Evolutionary conservation across 305 asterid species (phyloP), one percentile per base, ranked within the genome.

Genomic region (Fraxinus floribunda): DNA sequence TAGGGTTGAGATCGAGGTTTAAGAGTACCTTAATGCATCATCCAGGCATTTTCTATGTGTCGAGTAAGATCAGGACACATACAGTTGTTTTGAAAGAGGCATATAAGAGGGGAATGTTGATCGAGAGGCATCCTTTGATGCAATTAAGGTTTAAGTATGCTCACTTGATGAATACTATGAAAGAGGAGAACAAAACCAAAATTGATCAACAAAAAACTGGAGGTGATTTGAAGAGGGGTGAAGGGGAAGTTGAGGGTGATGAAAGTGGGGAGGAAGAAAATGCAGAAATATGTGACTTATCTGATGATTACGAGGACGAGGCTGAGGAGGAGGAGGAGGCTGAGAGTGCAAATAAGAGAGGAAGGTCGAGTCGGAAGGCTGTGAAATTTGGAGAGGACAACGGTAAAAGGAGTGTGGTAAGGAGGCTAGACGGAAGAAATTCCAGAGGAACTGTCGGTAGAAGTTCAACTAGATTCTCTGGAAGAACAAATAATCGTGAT

Each of bases 21-120:
- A 95, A 91, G 91, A 88, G 80, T 38, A 93, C 94, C 0, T 77
- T 92, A 35, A 77, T 94, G 89, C 91, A 92, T 60, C 98, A 95
- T 90, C 99, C 98, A 0, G 98, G 97, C 82, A 92, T 95, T 77
- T 95, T 95, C 62, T 95, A 95, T 46, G 87, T 92, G 76, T 94
- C 99, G 3, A 89, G 86, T 83, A 95, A 93, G 92, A 86, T 85
- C 57, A 86, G 96, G 76, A 93, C 89, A 4, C 93, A 89, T 81
- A 94, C 95, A 1, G 97, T 92, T 76, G 93, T 94, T 84, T 77
- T 94, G 85, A 93, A 85, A 90, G 99, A 95, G 78, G 94, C 85
- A 0, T 95, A 91, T 87, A 92, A 87, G 90, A 90, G 97, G 83
- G 95, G 95, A 78, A 86, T 86, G 84, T 87, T 94, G 90, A 83